A percentile compares a stretch with the other conserved stretches of the same genome.
phyloP scores from a whole-genome alignment of 2,329 filamentous ascomycete genomes.

The Ceratocystis destructans region DNA sequence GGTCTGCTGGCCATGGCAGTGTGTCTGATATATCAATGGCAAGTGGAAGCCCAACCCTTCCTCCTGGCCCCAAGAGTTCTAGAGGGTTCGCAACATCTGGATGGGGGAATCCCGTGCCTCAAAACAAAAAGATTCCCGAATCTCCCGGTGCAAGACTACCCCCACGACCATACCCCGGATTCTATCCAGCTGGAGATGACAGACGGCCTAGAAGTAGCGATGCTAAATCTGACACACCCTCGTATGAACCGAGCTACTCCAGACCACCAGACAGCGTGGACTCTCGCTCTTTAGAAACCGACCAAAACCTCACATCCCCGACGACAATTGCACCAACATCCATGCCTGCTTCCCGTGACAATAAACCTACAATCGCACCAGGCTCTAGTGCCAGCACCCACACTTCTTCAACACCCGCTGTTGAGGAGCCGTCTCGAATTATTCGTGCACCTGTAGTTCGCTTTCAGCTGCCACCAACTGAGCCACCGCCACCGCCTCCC shows the following conservation, averaged over 20 bases:
- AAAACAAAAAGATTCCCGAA: constrained; percentile 35
- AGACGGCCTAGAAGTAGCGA: constrained; percentile 41
- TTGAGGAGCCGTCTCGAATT: constrained; percentile 19
- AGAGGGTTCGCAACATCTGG: not conserved
- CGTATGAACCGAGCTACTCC: not conserved
- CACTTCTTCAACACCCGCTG: not conserved
- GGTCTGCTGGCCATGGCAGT: constrained; percentile 29
- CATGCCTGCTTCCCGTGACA: not conserved
- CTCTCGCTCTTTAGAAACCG: not conserved
- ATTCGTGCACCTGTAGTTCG: constrained; percentile 26
- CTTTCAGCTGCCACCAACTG: constrained; percentile 31
- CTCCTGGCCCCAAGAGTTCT: constrained; percentile 8
- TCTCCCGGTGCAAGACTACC: constrained; percentile 38
- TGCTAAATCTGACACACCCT: constrained; percentile 30
- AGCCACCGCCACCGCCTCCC: constrained; percentile 23
- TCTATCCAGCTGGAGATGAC: constrained; percentile 28
- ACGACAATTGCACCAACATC: constrained; percentile 2
- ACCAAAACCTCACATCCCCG: constrained; percentile 7
- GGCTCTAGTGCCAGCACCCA: not conserved
- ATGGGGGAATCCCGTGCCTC: constrained; percentile 42
- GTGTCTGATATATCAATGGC: constrained; percentile 18
- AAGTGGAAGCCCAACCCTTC: constrained; percentile 27
- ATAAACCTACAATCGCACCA: constrained; percentile 1
- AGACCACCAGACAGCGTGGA: not conserved
- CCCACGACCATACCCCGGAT: constrained; percentile 13